Base-by-base conservation (phyloP, 176 grass and related monocot species). In the Zoysia pacifica region DNA sequence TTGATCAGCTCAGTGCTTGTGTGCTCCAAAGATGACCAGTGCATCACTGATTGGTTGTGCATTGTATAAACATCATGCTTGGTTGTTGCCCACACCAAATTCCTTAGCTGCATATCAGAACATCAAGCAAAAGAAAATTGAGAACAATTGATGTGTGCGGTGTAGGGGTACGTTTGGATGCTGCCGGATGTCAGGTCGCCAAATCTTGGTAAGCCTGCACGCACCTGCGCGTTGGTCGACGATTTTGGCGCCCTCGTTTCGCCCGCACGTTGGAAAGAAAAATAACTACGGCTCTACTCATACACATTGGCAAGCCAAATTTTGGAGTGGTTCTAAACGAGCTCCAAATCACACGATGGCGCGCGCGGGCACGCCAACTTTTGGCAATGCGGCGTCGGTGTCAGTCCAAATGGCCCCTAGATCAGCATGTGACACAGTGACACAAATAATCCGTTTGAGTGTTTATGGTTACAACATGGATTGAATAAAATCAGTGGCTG, bases 61-160 rank as follows among this genome's bases (percentile, higher is more conserved):
- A 99, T 69, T 14, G 85, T 91, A 77, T 99, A 99, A 78, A 95
- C 92, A 67, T 99, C 96, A 91, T 99, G 96, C 80, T 99, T 99
- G 28, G 90, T 91, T 60, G 92, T 93, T 43, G 92, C 92, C 96
- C 92, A 99, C 54, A 99, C 67, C 67, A 99, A 80, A 77, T 99
- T 95, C 84, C 96, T 91, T 71, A 99, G 70, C 96, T 95, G 88
- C 51, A 77, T 48, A 86, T 36, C 6, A 50, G 66, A 6, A 78
- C 61, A 79, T 83, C 44, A 74, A 68, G 39, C 9, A 68, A 74
- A 79, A 79, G 20, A 41, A 45, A 36, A 61, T 15, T 56, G 8
- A 71, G 39, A 71, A 65, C 2, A 62, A 11, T n/a, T 18, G 0
- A 58, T 18, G 18, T 16, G 18, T 58, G 6, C 18, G 19, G 18